A percentile compares a stretch with the other conserved stretches of the same genome.
Conservation (phyloP, 225 moss, liverwort and hornwort species). For the Straminergon stramineum region DNA sequence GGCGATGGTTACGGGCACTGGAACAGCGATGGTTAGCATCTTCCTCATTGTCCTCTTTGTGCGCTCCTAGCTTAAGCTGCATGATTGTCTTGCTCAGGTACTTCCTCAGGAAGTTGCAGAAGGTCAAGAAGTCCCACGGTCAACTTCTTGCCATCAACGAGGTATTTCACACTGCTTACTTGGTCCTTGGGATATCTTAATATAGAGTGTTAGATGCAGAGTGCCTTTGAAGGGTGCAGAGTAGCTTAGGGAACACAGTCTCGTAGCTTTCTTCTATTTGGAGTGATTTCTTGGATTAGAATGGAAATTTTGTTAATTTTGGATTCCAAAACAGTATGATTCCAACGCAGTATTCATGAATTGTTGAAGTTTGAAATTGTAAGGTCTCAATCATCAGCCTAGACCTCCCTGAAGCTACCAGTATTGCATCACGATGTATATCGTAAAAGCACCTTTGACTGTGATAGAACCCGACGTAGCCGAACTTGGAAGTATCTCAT, state of each 20-base stretch:
- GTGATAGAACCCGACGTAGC: background rate
- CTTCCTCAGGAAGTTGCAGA: slow-evolving; percentile 83
- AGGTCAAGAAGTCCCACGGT: slow-evolving; percentile 85
- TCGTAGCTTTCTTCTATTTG: background rate
- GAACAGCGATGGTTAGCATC: background rate
- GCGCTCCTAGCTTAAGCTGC: background rate
- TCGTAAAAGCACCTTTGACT: background rate
- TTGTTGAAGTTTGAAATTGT: background rate
- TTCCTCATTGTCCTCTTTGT: background rate
- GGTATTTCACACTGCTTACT: slow-evolving; percentile 9
- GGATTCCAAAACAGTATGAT: background rate
- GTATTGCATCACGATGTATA: background rate
- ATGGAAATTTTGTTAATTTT: background rate
- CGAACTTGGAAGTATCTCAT: background rate
- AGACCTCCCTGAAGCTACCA: background rate
- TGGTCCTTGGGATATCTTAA: background rate
- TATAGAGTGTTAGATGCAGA: background rate
- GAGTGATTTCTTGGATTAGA: background rate
- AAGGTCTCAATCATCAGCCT: background rate
- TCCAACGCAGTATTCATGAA: background rate
- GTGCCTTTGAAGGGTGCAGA: background rate
- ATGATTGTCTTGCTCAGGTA: slow-evolving; percentile 39
- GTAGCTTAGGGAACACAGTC: background rate
- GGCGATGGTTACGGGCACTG: background rate
- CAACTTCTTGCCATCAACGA: slow-evolving; percentile 89